Conservation (phyloP, 257 asterid genomes). For the Craterostigma plantagineum region DNA sequence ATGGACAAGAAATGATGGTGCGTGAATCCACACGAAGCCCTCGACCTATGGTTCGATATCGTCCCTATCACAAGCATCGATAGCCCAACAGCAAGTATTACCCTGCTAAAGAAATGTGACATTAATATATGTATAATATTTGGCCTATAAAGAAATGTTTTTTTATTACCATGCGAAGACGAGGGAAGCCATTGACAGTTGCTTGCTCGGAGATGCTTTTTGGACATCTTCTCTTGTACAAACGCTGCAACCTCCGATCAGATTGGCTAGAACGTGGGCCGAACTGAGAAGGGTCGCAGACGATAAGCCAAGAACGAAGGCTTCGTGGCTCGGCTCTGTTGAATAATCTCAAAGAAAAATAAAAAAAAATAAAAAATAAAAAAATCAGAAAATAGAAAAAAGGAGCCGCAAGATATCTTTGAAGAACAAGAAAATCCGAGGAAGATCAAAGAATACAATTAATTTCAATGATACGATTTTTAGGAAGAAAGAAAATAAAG, state of each 20-base stretch:
- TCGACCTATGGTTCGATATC: conserved; percentile 1
- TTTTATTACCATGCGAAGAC: conserved; percentile 37
- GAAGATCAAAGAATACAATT: no score
- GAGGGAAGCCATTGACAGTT: conserved; percentile 32
- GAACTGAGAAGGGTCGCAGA: not conserved
- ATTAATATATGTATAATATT: no score
- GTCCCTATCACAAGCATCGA: conserved; percentile 4
- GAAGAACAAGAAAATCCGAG: no score
- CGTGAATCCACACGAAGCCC: not conserved
- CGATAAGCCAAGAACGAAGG: not conserved
- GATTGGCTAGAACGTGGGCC: not conserved
- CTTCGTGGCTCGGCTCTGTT: conserved; percentile 2
- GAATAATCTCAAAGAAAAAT: no score
- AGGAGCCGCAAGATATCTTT: no score
- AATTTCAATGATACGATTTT: no score
- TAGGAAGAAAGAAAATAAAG: no score
- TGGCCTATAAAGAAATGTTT: no score
- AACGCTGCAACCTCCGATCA: not conserved
- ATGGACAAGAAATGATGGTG: conserved; percentile 1
- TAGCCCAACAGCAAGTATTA: not conserved
- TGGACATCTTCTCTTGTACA: conserved; percentile 14
- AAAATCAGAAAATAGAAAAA: no score
- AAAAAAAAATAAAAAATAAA: no score
- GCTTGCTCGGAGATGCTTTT: conserved; percentile 30
- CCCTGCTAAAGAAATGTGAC: no score